Evolutionary conservation across 1,284 basidiomycete genomes (phyloP).

Genomic region (Cutaneotrichosporon sp.): DNA sequence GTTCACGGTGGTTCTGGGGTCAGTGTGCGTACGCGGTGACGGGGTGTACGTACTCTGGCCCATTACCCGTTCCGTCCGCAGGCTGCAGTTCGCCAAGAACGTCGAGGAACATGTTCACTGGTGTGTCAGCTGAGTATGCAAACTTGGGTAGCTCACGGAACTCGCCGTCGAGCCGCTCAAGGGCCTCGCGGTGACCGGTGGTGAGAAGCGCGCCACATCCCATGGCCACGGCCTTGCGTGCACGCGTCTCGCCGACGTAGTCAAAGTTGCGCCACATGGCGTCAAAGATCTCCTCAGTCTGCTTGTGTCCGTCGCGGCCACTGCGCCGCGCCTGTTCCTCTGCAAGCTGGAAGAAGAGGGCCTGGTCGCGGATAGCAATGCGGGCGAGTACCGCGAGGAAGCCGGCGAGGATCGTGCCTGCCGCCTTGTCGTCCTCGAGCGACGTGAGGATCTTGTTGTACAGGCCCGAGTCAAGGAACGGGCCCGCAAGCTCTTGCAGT

Average conservation of each 20-base stretch:
- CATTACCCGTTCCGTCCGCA: constrained; percentile 38
- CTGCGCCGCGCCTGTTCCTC: constrained; percentile 32
- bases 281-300: constrained; percentile 44
- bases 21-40: not conserved
- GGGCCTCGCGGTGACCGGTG: constrained; percentile 72
- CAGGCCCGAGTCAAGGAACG: constrained; percentile 39
- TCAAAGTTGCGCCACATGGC: constrained; percentile 49
- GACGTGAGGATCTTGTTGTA: constrained; percentile 39
- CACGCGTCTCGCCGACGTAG: constrained; percentile 44
- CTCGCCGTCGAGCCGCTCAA: constrained; percentile 51
- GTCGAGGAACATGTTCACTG: constrained; percentile 81
- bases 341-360: constrained; percentile 39
- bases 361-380: constrained; percentile 39
- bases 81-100: constrained; percentile 81
- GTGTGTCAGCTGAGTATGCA: constrained; percentile 70
- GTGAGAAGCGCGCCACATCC: constrained; percentile 41
- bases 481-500: constrained; percentile 27
- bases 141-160: constrained; percentile 33
- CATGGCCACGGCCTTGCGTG: constrained; percentile 46
- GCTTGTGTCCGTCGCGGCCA: constrained; percentile 26
- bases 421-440: constrained; percentile 47
- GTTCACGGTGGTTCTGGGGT: constrained; percentile 20
- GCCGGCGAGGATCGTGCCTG: constrained; percentile 40
- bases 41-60: constrained; percentile 29
- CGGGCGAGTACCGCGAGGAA: constrained; percentile 41